Conservation (phyloP, 306 rosid genomes). For the Sesbania bispinosa region DNA sequence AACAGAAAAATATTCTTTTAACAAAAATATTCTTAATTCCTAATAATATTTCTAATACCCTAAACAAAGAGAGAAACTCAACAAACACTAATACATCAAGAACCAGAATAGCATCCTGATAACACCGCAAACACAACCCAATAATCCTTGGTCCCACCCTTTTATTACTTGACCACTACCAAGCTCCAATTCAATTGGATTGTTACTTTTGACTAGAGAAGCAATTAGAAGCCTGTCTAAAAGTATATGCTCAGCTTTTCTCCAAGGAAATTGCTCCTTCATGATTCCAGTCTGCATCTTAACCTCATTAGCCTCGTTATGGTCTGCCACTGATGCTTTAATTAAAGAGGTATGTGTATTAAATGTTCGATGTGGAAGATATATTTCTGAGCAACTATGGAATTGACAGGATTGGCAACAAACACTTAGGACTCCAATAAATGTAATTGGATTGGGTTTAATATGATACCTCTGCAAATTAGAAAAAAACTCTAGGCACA, state of each 20-base stretch:
- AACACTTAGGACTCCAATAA: constrained; percentile 76
- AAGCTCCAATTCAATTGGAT: too few species aligned
- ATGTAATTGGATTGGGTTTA: constrained; percentile 75
- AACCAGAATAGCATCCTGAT: too few species aligned
- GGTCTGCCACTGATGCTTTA: constrained; percentile 35
- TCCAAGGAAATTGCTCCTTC: constrained; percentile 46
- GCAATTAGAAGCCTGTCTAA: constrained; percentile 49
- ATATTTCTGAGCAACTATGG: too few species aligned
- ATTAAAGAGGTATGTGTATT: constrained; percentile 5
- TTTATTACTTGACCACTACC: too few species aligned
- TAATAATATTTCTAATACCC: too few species aligned
- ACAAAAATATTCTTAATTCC: too few species aligned
- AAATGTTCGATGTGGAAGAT: constrained; percentile 13
- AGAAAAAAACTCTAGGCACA: constrained; percentile 63
- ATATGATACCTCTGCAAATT: constrained; percentile 54
- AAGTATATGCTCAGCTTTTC: constrained; percentile 34
- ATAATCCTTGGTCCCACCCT: too few species aligned
- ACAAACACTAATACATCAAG: too few species aligned
- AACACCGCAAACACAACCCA: too few species aligned
- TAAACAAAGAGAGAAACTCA: too few species aligned
- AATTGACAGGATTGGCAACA: constrained; percentile 57
- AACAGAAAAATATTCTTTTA: too few species aligned
- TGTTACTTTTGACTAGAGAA: too few species aligned
- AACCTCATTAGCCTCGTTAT: constrained; percentile 31
- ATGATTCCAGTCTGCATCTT: constrained; percentile 25